A percentile compares a stretch with the other conserved stretches of the same genome.
phyloP scores from a whole-genome alignment of 768 basidiomycete genomes.

The Tulasnella calospora region DNA sequence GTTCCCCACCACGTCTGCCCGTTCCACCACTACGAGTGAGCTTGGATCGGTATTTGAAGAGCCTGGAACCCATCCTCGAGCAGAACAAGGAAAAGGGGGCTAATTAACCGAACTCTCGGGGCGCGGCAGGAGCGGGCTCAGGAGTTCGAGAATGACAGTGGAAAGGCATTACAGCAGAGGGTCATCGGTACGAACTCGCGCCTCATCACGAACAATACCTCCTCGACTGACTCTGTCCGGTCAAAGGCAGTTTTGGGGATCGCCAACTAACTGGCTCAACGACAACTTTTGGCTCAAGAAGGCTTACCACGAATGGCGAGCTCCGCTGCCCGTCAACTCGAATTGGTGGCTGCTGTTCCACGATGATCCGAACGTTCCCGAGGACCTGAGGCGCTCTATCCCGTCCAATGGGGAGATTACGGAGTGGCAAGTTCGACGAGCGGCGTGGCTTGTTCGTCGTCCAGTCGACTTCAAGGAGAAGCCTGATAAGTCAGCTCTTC shows the following conservation, averaged over 20 bases:
- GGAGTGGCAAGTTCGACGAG: constrained; percentile 78
- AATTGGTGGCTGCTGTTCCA: constrained; percentile 94
- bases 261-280: constrained; percentile 89
- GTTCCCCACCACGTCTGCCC: constrained; percentile 63
- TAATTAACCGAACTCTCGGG: constrained; percentile 46
- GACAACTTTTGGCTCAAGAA: constrained; percentile 89
- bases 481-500: constrained; percentile 55
- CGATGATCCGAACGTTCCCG: constrained; percentile 64
- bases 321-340: constrained; percentile 79
- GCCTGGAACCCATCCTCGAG: constrained; percentile 70
- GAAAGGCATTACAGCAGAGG: constrained; percentile 65
- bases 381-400: constrained; percentile 27
- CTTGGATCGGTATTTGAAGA: constrained; percentile 69
- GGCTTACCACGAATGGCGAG: constrained; percentile 82
- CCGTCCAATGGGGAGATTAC: constrained; percentile 43
- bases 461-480: constrained; percentile 66
- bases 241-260: constrained; percentile 61
- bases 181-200: constrained; percentile 53
- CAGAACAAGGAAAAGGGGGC: constrained; percentile 66
- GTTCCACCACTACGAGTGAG: constrained; percentile 73
- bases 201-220: not conserved
- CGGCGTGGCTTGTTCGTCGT: constrained; percentile 73
- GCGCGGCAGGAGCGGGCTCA: constrained; percentile 56
- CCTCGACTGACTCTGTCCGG: constrained; percentile 17
- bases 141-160: constrained; percentile 68